A percentile compares a stretch with the other conserved stretches of the same genome.
Evolutionary conservation across 352 stramenopile species (phyloP).

Genomic region (Pythium pectinolyticum): DNA sequence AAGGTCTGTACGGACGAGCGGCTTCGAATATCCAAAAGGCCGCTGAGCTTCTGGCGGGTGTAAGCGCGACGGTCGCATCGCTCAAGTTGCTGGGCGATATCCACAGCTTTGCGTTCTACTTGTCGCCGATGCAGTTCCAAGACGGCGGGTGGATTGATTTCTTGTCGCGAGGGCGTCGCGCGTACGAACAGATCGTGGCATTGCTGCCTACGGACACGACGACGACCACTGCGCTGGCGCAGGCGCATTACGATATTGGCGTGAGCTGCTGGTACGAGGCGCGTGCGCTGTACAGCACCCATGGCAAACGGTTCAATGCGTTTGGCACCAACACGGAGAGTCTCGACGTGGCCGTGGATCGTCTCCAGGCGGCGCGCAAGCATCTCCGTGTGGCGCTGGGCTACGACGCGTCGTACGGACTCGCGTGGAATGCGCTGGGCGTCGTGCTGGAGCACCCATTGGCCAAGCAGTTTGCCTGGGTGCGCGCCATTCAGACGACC

Average conservation of each 20-base stretch:
- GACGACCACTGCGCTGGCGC: constrained; percentile 23
- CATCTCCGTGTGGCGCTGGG: constrained; percentile 31
- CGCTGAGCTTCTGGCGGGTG: constrained; percentile 33
- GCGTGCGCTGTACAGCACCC: constrained; percentile 42
- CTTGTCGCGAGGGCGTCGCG: constrained; percentile 47
- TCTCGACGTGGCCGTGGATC: constrained; percentile 35
- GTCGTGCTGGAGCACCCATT: constrained; percentile 58
- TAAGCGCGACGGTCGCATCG: background rate
- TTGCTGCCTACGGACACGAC: constrained; percentile 8
- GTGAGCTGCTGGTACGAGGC: constrained; percentile 80
- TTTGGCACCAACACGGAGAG: constrained; percentile 40
- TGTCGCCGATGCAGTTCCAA: constrained; percentile 65
- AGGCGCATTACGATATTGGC: constrained; percentile 70
- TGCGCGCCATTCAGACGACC: constrained; percentile 58
- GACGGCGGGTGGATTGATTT: constrained; percentile 59
- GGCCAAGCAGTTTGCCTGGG: constrained; percentile 83
- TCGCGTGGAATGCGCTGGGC: constrained; percentile 81
- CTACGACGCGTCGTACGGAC: constrained; percentile 42
- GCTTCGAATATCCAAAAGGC: constrained; percentile 62
- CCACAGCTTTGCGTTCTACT: constrained; percentile 81
- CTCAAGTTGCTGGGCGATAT: constrained; percentile 80
- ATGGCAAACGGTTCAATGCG: constrained; percentile 37
- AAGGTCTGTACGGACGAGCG: constrained; percentile 73
- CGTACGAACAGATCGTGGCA: constrained; percentile 46
- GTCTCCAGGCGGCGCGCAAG: constrained; percentile 42